phyloP scores from a whole-genome alignment of 2,329 filamentous ascomycete genomes.

The Pseudogymnoascus sp. region DNA sequence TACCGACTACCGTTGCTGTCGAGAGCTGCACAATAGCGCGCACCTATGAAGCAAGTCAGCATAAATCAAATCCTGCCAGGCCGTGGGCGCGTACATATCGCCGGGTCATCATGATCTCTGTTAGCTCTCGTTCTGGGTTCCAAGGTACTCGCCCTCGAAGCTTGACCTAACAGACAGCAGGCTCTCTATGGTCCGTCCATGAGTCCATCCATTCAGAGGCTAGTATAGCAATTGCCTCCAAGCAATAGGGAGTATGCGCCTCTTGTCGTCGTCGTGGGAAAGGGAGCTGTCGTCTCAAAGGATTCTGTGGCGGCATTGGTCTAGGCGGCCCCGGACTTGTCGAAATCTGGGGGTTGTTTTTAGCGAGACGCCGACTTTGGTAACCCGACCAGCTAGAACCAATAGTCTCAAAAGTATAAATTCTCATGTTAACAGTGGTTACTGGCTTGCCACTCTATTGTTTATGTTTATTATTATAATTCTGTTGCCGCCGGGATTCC shows the following conservation, averaged over 20 bases:
- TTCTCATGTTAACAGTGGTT: neutral
- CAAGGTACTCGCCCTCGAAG: neutral
- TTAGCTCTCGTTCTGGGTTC: neutral
- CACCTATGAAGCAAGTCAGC: conserved; percentile 31
- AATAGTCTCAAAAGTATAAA: neutral
- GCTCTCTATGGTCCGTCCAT: conserved; percentile 8
- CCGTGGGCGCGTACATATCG: neutral
- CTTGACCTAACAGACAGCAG: conserved; percentile 6
- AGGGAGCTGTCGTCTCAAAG: neutral
- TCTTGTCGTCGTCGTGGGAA: neutral
- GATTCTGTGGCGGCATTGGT: neutral
- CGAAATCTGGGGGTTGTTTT: conserved; percentile 1
- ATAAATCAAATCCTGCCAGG: neutral
- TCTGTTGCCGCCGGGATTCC: neutral
- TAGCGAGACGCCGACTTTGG: conserved; percentile 1
- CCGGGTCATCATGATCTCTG: conserved; percentile 1
- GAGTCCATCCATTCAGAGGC: conserved; percentile 6
- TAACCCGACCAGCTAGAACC: neutral
- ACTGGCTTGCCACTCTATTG: neutral
- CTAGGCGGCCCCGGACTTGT: neutral
- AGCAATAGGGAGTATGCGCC: conserved; percentile 3
- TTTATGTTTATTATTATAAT: conserved; percentile 4
- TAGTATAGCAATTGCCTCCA: neutral
- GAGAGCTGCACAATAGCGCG: conserved; percentile 32
- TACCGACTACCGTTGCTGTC: conserved; percentile 34